Conservation (phyloP, 495 filamentous ascomycete species). For the Penicillium cataractarum region DNA sequence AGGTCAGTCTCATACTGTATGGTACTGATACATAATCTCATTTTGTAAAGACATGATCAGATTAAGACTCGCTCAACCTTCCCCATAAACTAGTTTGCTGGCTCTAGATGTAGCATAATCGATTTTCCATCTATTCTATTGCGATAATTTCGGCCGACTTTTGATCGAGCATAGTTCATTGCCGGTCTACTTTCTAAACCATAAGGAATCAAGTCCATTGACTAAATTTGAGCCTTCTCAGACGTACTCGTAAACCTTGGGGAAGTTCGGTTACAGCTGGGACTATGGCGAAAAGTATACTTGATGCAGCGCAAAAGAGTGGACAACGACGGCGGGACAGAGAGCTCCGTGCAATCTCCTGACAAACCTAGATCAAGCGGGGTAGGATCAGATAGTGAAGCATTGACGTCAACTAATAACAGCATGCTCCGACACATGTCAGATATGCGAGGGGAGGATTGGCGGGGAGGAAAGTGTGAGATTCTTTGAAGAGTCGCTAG, state of each 20-base stretch:
- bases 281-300: not conserved
- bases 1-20: constrained; percentile 3
- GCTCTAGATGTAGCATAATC: not conserved
- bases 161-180: not conserved
- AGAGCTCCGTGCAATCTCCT: not conserved
- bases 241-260: not conserved
- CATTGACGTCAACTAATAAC: not conserved
- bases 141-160: not conserved
- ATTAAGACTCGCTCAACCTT: not conserved
- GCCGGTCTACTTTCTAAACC: not conserved
- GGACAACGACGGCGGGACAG: not conserved
- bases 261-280: not conserved
- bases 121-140: not conserved
- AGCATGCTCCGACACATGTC: not conserved
- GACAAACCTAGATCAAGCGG: constrained; percentile 3
- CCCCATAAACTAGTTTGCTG: not conserved
- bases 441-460: not conserved
- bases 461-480: not conserved
- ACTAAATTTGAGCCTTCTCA: not conserved
- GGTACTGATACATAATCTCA: not conserved
- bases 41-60: not conserved
- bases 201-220: not conserved
- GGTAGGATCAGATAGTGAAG: not conserved
- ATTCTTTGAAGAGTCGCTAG: not conserved
- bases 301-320: not conserved